These are phyloP conservation scores for Lippia alba DNA, from an alignment of 305 asterid species.

Conservation along the genomic window DNA sequence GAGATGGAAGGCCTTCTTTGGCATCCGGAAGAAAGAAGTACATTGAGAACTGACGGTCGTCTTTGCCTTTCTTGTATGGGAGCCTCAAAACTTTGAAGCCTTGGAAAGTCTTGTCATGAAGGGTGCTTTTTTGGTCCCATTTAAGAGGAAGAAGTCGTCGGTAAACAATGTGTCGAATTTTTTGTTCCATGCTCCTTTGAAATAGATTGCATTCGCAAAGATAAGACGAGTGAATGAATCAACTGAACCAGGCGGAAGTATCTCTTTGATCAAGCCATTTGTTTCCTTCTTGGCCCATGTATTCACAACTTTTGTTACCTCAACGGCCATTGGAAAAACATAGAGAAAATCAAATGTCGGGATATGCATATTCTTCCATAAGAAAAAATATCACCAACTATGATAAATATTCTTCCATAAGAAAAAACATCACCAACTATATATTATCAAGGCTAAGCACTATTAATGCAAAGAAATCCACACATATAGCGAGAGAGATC, in stretches of 20 bases:
- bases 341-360: conserved; percentile 5
- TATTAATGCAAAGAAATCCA: no score
- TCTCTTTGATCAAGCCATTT: conserved; percentile 68
- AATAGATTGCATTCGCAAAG: conserved; percentile 79
- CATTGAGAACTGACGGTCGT: conserved; percentile 64
- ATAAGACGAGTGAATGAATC: conserved; percentile 60
- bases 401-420: no score
- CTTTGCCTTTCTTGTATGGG: conserved; percentile 76
- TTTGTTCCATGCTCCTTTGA: conserved; percentile 78
- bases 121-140: conserved; percentile 64
- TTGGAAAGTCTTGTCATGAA: conserved; percentile 79
- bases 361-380: no score
- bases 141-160: conserved; percentile 65
- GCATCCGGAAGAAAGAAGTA: conserved; percentile 81
- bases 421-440: no score
- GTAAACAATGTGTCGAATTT: conserved; percentile 67
- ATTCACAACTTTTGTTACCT: conserved; percentile 63
- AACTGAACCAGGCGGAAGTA: conserved; percentile 67
- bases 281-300: conserved; percentile 79
- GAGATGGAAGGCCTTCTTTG: conserved; percentile 59
- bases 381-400: no score
- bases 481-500: no score
- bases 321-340: conserved; percentile 55
- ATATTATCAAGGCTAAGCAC: no score
- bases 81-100: conserved; percentile 75